Evolutionary conservation across 805 yeast species (phyloP), one percentile per base, ranked within the genome.

Genomic region (Suhomyces pyralidae): DNA sequence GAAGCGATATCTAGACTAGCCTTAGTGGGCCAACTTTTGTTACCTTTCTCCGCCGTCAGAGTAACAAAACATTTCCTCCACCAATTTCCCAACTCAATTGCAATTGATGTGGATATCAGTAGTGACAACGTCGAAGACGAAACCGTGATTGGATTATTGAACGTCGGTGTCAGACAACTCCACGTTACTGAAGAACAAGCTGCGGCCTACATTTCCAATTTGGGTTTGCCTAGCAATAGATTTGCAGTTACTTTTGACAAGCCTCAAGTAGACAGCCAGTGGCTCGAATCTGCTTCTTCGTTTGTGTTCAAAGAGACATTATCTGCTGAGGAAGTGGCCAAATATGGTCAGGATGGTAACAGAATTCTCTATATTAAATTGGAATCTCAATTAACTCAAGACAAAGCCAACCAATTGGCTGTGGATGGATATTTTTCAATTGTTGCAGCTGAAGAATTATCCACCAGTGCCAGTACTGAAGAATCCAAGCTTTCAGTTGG

Each of bases 131-230:
- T 73, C 34, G 66, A 71, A 25, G 73, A 75, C 40, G 86, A 84
- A 30, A 51, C 57, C 12, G 49, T 63, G 19, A 51, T 63, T 40
- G 79, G 73, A 7, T 63, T 86, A 38, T 74, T 88, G 52, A 87
- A 88, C 61, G 74, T 73, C 48, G 94, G 94, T 45, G 80, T 84
- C 12, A 62, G 69, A 24, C 71, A 75, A 17, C 61, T 86, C 3
- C 70, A 83, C 51, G 76, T 79, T 25, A 48, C 67, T 3, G 60
- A 55, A 7, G 48, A 58, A 3, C 64, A 62, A 32, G 74, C 68
- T 1, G 60, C 61, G 0, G 69, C 62, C 36, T 63, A 79, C 20
- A 59, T 71, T 14, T 14, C 17, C 10, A 70, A 62, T 1, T 67
- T 78, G 15, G 87, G 85, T 15, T 78, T 86, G 40, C 86, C 89